Base-by-base conservation (phyloP, 495 filamentous ascomycete species). In the Monascus purpureus region DNA sequence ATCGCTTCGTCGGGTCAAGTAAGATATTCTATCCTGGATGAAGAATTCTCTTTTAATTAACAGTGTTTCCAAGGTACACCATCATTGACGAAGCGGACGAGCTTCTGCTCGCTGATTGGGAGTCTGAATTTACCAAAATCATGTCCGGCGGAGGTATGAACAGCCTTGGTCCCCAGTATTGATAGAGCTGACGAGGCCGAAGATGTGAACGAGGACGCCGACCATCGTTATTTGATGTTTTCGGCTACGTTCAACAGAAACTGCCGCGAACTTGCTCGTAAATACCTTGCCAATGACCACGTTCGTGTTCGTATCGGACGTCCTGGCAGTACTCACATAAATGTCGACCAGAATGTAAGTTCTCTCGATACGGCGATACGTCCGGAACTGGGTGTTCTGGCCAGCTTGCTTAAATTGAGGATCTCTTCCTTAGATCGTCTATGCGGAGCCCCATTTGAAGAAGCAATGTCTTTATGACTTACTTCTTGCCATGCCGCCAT, bases 21-120 rank as follows among this genome's bases (percentile, higher is more conserved):
- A 72, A 35, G 60, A 18, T 20, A 6, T 7, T 6, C 27, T 27
- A 4, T 27, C 4, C 4, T 6, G 11, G 4, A 12, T n/a, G n/a
- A n/a, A 27, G 13, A 6, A 5, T n/a, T n/a, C n/a, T n/a, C n/a
- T n/a, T n/a, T 19, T 34, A 31, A 18, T 43, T 44, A 27, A 37
- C 25, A 29, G 13, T 9, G 9, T 43, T 15, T 17, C 31, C 20
- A 13, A 82, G 75, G 41, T 82, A 72, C 54, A 77, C 90, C 39
- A 73, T 97, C 33, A 79, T 97, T 38, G 90, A 96, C 32, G 90
- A 97, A 50, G 90, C 90, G 1, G 90, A 97, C 50, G 86, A 95
- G 59, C 73, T 96, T 66, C 69, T 97, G 0, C 50, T 76, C 4
- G 24, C 53, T 0, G 81, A 83, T 45, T 94, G 86, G 84, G 65